Conservation (phyloP, 192 early-diverging fungal species). For the Podila verticillata region DNA sequence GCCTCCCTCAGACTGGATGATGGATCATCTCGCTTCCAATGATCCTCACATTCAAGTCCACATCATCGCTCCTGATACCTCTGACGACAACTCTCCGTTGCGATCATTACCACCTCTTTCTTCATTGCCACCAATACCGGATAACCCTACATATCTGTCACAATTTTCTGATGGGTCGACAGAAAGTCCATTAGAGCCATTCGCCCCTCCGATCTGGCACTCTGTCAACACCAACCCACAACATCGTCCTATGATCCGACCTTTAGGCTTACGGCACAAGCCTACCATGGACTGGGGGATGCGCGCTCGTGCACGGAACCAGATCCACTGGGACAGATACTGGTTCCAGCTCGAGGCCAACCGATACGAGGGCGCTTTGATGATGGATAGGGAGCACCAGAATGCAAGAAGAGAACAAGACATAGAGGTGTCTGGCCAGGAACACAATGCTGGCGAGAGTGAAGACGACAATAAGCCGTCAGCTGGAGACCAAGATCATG, state of each 20-base stretch:
- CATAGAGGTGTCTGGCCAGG: neutral
- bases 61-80: neutral
- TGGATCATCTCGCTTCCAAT: neutral
- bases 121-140: too few species aligned
- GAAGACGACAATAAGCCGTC: neutral
- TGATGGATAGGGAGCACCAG: neutral
- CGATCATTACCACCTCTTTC: neutral
- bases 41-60: neutral
- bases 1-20: neutral
- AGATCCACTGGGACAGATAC: conserved; percentile 21
- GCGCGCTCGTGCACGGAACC: conserved; percentile 14
- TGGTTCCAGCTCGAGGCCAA: conserved; percentile 14
- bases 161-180: neutral
- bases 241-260: conserved; percentile 3
- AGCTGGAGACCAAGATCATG: neutral
- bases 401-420: neutral
- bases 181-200: neutral
- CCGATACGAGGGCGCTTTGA: neutral
- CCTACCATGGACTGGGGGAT: conserved; percentile 35
- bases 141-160: neutral
- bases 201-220: neutral
- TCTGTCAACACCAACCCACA: neutral
- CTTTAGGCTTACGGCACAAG: conserved; percentile 28
- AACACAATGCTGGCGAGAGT: neutral
- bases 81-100: too few species aligned